A percentile compares a stretch with the other conserved stretches of the same genome.
Evolutionary conservation across 2,329 filamentous ascomycete species (phyloP).

Genomic region (Ophiocordyceps polyrhachis-furcata): DNA sequence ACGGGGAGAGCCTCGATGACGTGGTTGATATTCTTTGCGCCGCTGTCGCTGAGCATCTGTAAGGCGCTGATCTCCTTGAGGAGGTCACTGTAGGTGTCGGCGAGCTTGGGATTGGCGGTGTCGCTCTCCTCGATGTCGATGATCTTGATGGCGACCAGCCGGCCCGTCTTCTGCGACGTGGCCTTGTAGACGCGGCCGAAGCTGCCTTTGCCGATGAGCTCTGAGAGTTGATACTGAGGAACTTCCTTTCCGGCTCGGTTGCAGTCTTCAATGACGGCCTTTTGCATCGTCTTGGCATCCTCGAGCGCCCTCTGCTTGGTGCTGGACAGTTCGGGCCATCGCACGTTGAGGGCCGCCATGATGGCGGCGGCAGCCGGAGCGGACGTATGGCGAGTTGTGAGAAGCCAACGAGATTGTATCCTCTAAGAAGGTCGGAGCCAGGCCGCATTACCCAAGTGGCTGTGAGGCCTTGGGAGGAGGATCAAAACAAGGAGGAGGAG

Average conservation of each 20-base stretch:
- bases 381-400: background rate
- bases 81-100: slow-evolving; percentile 50
- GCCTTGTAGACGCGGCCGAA: slow-evolving; percentile 60
- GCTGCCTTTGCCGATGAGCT: slow-evolving; percentile 57
- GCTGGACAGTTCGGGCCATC: slow-evolving; percentile 22
- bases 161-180: slow-evolving; percentile 21
- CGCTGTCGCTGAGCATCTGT: slow-evolving; percentile 53
- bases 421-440: background rate
- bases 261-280: slow-evolving; percentile 41
- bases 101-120: slow-evolving; percentile 42
- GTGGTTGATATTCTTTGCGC: slow-evolving; percentile 62
- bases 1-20: slow-evolving; percentile 65
- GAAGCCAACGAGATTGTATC: background rate
- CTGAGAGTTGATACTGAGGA: slow-evolving; percentile 48
- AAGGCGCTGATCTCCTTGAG: slow-evolving; percentile 52
- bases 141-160: slow-evolving; percentile 60
- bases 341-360: slow-evolving; percentile 24
- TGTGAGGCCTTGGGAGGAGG: no score
- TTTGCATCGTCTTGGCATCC: slow-evolving; percentile 54
- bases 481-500: no score
- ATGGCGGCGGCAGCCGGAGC: slow-evolving; percentile 9
- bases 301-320: slow-evolving; percentile 43
- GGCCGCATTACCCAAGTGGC: no score
- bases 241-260: slow-evolving; percentile 37
- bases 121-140: slow-evolving; percentile 70